Percentiles rank a stretch among this genome's conserved stretches.
Evolutionary conservation across 192 early-diverging fungal genomes (phyloP).

Genomic region (Paraglomus brasilianum): DNA sequence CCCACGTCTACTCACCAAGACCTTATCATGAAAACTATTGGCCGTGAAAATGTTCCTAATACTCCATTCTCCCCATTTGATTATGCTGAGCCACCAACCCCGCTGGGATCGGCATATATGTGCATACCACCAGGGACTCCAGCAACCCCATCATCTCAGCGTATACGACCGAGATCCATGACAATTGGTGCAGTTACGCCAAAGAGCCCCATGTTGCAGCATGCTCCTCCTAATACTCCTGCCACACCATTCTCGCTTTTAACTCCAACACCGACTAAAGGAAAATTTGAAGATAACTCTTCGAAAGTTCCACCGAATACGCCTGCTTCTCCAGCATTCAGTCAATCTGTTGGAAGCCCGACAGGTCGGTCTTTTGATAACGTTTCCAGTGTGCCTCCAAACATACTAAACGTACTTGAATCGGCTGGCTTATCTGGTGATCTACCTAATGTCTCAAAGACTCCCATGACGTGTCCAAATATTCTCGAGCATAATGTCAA

Average conservation of each 20-base stretch:
- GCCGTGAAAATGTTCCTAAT: neutral
- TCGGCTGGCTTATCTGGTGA: too few species aligned
- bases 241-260: neutral
- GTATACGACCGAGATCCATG: neutral
- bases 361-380: neutral
- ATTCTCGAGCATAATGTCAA: too few species aligned
- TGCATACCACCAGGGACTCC: neutral
- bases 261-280: neutral
- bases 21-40: neutral
- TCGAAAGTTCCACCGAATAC: neutral
- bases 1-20: neutral
- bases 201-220: neutral
- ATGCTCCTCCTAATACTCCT: neutral
- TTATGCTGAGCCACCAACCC: slow-evolving; percentile 24
- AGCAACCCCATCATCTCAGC: neutral
- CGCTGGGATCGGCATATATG: slow-evolving; percentile 19
- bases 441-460: too few species aligned
- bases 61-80: slow-evolving; percentile 14
- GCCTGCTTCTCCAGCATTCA: neutral
- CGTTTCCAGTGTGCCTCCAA: too few species aligned
- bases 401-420: too few species aligned
- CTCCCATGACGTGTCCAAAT: too few species aligned
- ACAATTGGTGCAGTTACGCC: neutral
- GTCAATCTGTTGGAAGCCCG: neutral
- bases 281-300: neutral